Conservation (phyloP, 306 rosid species). For the Coriaria nepalensis region DNA sequence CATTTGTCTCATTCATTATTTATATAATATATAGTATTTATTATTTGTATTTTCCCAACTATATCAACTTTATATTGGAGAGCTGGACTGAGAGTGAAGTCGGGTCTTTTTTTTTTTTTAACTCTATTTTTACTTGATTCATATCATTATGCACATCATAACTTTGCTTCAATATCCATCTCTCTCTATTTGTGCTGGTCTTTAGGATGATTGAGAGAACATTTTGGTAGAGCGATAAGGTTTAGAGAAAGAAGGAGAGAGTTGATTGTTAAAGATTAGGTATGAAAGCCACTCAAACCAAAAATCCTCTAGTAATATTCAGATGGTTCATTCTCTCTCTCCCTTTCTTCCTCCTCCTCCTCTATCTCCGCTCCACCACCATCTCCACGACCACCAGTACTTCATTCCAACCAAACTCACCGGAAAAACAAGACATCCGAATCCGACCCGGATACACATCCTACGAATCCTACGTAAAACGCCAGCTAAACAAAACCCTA, state of each 20-base stretch:
- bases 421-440: slow-evolving; percentile 21
- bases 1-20: no score
- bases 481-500: slow-evolving; percentile 79
- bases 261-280: slow-evolving; percentile 2
- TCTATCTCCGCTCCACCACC: slow-evolving; percentile 12
- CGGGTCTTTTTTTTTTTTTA: no score
- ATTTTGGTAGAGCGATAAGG: not conserved
- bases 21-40: no score
- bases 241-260: slow-evolving; percentile 4
- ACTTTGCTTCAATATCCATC: not conserved
- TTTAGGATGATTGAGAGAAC: not conserved
- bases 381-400: not conserved
- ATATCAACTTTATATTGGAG: no score
- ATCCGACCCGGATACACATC: slow-evolving; percentile 88
- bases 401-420: not conserved
- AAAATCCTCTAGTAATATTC: slow-evolving; percentile 17
- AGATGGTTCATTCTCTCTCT: slow-evolving; percentile 39
- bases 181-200: not conserved
- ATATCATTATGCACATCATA: no score
- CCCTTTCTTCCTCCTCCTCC: slow-evolving; percentile 40
- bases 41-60: no score
- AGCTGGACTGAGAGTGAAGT: no score
- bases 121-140: no score
- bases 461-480: slow-evolving; percentile 58
- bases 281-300: slow-evolving; percentile 37